phyloP scores from a whole-genome alignment of 768 basidiomycete species.

The Tubosaeta sp. region DNA sequence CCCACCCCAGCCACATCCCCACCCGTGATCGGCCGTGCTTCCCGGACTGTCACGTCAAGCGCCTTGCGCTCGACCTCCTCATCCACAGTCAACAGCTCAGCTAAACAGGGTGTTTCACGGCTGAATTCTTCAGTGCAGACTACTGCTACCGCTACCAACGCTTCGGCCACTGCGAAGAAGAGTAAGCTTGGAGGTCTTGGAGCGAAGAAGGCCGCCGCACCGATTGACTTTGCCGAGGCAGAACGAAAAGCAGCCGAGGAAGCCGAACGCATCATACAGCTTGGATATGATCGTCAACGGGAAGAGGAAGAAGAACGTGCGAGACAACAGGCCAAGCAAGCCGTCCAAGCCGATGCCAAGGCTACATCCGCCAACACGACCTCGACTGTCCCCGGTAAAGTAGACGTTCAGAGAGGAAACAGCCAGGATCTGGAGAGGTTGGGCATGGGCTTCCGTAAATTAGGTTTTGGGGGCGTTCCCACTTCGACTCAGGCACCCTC shows the following conservation, averaged over 20 bases:
- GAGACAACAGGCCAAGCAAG: conserved; percentile 55
- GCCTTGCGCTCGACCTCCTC: conserved; percentile 48
- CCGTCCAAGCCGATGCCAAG: conserved; percentile 27
- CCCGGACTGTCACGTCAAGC: conserved; percentile 66
- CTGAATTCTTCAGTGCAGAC: conserved; percentile 38
- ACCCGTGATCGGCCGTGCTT: conserved; percentile 54
- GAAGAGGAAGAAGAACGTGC: conserved; percentile 83
- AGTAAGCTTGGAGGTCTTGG: conserved; percentile 74
- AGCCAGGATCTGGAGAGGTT: conserved; percentile 51
- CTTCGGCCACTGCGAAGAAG: conserved; percentile 48
- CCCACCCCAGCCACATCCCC: conserved; percentile 49
- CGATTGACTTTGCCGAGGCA: conserved; percentile 92
- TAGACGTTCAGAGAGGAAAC: conserved; percentile 36
- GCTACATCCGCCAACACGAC: conserved; percentile 25
- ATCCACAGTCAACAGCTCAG: conserved; percentile 24
- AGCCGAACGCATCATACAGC: conserved; percentile 85
- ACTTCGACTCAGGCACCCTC: conserved; percentile 52
- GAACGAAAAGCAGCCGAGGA: conserved; percentile 89
- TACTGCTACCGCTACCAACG: conserved; percentile 22
- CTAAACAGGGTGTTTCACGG: conserved; percentile 41
- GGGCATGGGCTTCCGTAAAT: conserved; percentile 68
- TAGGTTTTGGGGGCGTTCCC: conserved; percentile 85
- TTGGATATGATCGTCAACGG: conserved; percentile 84
- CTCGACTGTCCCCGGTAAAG: conserved; percentile 25
- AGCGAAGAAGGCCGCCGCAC: conserved; percentile 76